Evolutionary conservation across 139 green algal genomes (phyloP).

Genomic region (Chlamydomonas applanata): DNA sequence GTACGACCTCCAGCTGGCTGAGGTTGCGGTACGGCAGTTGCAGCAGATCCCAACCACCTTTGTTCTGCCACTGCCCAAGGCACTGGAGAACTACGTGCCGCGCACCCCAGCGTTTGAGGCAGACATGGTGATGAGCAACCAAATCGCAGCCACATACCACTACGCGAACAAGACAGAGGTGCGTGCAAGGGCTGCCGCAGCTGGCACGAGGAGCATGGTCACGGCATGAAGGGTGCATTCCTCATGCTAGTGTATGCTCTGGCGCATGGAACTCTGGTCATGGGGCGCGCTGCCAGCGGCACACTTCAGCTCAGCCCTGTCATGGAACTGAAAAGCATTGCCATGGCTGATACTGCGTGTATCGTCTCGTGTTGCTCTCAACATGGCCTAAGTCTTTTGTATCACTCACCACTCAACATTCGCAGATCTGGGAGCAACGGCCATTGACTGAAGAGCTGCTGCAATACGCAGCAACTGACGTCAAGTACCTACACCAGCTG

Average conservation of each 20-base stretch:
- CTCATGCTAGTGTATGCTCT: too few relatives aligned
- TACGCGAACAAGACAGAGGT: conserved; percentile 14
- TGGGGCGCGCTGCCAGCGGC: too few relatives aligned
- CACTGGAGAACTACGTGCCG: conserved; percentile 5
- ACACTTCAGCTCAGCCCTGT: too few relatives aligned
- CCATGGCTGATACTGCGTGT: too few relatives aligned
- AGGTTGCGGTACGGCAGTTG: conserved; percentile 37
- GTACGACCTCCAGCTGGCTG: conserved; percentile 38
- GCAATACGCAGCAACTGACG: conserved; percentile 28
- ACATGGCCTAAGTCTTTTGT: too few relatives aligned
- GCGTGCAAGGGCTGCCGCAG: neutral
- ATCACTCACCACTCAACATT: too few relatives aligned
- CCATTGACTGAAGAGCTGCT: conserved; percentile 24
- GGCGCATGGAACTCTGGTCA: too few relatives aligned
- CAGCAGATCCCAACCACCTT: conserved; percentile 13
- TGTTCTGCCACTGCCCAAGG: conserved; percentile 27
- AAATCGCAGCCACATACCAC: conserved; percentile 3
- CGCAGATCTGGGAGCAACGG: conserved; percentile 31
- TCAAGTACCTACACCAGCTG: conserved; percentile 33
- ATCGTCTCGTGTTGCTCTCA: too few relatives aligned
- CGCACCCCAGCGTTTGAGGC: conserved; percentile 2
- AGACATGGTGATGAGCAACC: conserved; percentile 1
- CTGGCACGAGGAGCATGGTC: neutral
- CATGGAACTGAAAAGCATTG: too few relatives aligned
- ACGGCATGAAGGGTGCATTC: too few relatives aligned